Evolutionary conservation across 2,329 filamentous ascomycete genomes (phyloP), one percentile per base, ranked within the genome.

Genomic region (Davidsoniella virescens): DNA sequence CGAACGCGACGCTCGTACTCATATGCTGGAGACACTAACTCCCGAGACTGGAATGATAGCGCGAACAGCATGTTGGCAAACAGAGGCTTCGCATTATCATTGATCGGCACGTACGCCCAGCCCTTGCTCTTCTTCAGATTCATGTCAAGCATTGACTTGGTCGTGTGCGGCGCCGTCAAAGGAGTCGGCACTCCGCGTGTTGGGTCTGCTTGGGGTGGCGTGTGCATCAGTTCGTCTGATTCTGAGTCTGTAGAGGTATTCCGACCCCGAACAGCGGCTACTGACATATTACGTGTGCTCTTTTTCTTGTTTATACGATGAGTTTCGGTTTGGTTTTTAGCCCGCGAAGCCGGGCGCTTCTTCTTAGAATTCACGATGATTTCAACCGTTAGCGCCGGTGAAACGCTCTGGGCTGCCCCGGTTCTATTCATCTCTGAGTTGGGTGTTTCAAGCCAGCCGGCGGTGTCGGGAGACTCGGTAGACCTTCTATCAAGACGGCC

Each of bases 1-100:
- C 59, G 62, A 59, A 29, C 65, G 63, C 62, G 65, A 40, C 62
- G 59, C 2, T 59, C 59, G 44, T 62, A 64, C 7, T 77, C 76
- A 16, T 77, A 72, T 7, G 66, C 66, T 14, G 70, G 71, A 48
- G 77, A 71, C 1, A 74, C 70, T 2, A 70, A 67, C 39, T 67
- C 65, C 25, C 64, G 65, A 0, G 65, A 63, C 56, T 71, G 71
- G 54, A 87, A 85, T 0, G 87, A 90, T 9, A 94, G 74, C 0
- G 87, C 87, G 63, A 96, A 95, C 0, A 78, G 78, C 87, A 95
- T 94, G 40, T 80, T 78, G 1, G 73, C 66, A 58, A 96, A 94
- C 0, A 93, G 44, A 2, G 17, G 26, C 5, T 39, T 16, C 8
- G 8, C 5, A n/a, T 14, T 36, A 17, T 51, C 59, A 54, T 2